Percentiles rank a stretch among this genome's conserved stretches.
These are phyloP conservation scores for Cordyceps farinosa DNA, from an alignment of 2,329 filamentous ascomycete species.

Conservation along the genomic window DNA sequence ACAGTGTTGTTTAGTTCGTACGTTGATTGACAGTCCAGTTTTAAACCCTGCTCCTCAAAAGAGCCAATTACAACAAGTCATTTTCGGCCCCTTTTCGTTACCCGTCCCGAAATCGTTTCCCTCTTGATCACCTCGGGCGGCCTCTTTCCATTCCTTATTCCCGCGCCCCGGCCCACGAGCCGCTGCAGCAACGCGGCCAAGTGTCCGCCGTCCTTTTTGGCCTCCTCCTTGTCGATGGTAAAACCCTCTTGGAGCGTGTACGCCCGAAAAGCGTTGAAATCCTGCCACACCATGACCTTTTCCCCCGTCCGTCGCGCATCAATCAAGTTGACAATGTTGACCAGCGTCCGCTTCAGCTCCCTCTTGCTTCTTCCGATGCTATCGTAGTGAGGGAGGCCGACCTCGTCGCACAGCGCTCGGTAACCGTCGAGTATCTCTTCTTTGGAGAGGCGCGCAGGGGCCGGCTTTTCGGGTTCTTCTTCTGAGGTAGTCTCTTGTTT, in stretches of 20 bases:
- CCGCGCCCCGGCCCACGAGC: not conserved
- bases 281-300: conserved; percentile 26
- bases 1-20: too few species aligned
- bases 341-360: conserved; percentile 25
- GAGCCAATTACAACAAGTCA: not conserved
- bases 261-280: conserved; percentile 25
- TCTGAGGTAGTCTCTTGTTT: too few species aligned
- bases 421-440: conserved; percentile 26
- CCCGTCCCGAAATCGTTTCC: too few species aligned
- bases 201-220: conserved; percentile 25
- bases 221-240: conserved; percentile 22
- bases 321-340: conserved; percentile 33
- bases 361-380: conserved; percentile 25
- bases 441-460: not conserved
- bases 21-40: too few species aligned
- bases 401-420: conserved; percentile 28
- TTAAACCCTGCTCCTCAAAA: too few species aligned
- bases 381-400: conserved; percentile 23
- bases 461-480: too few species aligned
- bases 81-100: not conserved
- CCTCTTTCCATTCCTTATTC: conserved; percentile 50
- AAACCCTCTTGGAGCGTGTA: conserved; percentile 27
- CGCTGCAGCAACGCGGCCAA: conserved; percentile 25
- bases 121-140: not conserved
- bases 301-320: conserved; percentile 26